Evolutionary conservation across 163 green algal species (phyloP), one percentile per base, ranked within the genome.

Genomic region (Scenedesmus sp.): DNA sequence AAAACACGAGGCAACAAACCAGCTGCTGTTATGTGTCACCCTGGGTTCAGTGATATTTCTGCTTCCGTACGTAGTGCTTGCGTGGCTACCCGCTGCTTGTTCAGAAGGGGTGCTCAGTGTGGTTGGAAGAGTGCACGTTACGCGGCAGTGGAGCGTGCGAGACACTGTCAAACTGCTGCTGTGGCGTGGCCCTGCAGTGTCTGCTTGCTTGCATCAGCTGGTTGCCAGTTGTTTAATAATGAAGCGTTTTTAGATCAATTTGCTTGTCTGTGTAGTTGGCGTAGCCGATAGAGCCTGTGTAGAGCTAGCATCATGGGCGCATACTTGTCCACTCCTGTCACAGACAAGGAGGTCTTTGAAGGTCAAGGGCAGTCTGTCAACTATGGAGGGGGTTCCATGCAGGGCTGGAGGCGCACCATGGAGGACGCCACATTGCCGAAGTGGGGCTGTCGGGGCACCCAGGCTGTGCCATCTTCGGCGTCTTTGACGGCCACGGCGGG

Each of bases 401-500:
- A 91, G 93, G 97, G 97, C 0, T 99, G 97, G 97, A 92, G 97
- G 18, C 95, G 95, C 70, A 97, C 94, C 20, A 98, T 98, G 96
- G 98, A 99, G 93, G 97, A 99, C 73, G 96, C 96, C 97, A 99
- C 91, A 95, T 98, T 4, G 95, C 96, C 3, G 53, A 93, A 56
- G 90, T 92, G 12, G 81, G 80, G 26, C 65, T 88, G 18, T 65
- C 81, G 49, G 80, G 59, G 5, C 61, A 92, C 37, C 80, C 61
- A 30, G 42, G 15, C 82, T 88, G 87, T 70, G 91, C 95, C 33
- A 93, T 99, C 4, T 99, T 99, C 92, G 98, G 95, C 24, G 97
- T 99, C 4, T 99, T 99, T 87, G 98, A 99, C 87, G 98, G 98
- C 0, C 97, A 99, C 93, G 97, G 97, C 20, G 97, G 97, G 35